Evolutionary conservation across 2,329 filamentous ascomycete species (phyloP).

Genomic region (Lasiodiplodia hormozganensis): DNA sequence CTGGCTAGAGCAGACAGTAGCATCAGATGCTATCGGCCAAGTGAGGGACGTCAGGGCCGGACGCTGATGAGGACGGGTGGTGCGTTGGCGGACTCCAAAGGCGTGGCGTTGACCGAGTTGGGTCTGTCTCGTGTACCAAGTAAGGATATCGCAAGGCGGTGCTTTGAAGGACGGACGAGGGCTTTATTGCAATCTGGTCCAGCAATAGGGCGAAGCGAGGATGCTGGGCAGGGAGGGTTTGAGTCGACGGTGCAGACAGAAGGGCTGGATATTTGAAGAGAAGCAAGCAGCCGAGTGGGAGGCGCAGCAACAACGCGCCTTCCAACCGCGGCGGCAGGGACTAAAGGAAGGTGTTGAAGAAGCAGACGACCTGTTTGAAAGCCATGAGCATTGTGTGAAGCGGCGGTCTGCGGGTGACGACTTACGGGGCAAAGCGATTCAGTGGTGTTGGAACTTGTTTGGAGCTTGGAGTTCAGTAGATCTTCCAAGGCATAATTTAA

Average conservation of each 20-base stretch:
- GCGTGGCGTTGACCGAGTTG: not conserved
- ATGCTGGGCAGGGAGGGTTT: not conserved
- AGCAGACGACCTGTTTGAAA: not conserved
- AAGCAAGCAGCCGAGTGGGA: not conserved
- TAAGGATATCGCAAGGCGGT: not conserved
- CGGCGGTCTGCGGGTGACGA: not conserved
- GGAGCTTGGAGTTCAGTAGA: not conserved
- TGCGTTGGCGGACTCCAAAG: not conserved
- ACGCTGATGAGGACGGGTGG: not conserved
- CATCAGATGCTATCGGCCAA: not conserved
- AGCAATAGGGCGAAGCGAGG: not conserved
- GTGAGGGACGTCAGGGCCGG: not conserved
- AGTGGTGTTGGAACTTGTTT: not conserved
- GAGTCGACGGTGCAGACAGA: not conserved
- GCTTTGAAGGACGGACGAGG: not conserved
- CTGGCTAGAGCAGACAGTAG: no score
- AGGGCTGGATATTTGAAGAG: not conserved
- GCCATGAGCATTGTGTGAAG: not conserved
- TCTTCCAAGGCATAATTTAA: not conserved
- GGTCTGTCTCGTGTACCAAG: not conserved
- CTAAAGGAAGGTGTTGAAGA: not conserved
- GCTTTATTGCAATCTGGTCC: not conserved
- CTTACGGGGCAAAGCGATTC: conserved; percentile 11
- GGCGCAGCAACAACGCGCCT: not conserved
- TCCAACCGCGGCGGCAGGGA: not conserved